Percentiles rank a stretch among this genome's conserved stretches.
These are phyloP conservation scores for Penicillium sp. DNA, from an alignment of 2,329 filamentous ascomycete species.

Conservation along the genomic window DNA sequence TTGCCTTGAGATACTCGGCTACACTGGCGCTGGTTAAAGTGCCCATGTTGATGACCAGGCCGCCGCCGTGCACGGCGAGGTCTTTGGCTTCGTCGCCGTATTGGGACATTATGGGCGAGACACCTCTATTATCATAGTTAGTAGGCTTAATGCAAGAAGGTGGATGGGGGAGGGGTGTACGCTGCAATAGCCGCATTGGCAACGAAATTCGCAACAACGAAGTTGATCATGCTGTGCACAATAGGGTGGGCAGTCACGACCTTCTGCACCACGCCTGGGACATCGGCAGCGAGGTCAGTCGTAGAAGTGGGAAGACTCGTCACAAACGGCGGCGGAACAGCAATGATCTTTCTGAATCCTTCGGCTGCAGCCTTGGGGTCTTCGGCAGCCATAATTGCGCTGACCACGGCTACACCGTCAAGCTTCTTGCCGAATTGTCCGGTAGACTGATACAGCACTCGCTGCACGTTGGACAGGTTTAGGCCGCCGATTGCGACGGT, in stretches of 20 bases:
- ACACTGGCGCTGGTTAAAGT: conserved; percentile 75
- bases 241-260: conserved; percentile 66
- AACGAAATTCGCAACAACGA: conserved; percentile 91
- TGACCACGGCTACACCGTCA: conserved; percentile 83
- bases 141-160: neutral
- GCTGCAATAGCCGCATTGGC: conserved; percentile 83
- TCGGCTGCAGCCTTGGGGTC: conserved; percentile 63
- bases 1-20: conserved; percentile 66
- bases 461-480: conserved; percentile 69
- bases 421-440: conserved; percentile 54
- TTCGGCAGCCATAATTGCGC: conserved; percentile 72
- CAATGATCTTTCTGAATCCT: conserved; percentile 56
- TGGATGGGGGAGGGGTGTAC: conserved; percentile 23
- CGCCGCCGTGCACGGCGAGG: conserved; percentile 70
- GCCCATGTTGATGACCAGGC: conserved; percentile 91
- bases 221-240: conserved; percentile 95
- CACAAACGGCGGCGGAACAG: conserved; percentile 30
- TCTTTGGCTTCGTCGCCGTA: conserved; percentile 78
- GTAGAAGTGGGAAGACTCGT: conserved; percentile 23
- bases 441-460: conserved; percentile 68
- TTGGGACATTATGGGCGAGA: conserved; percentile 91
- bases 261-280: conserved; percentile 52
- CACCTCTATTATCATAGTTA: conserved; percentile 51
- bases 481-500: conserved; percentile 85
- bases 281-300: conserved; percentile 31